Base-by-base conservation (phyloP, 768 basidiomycete genomes). In the Boletus huronensis region DNA sequence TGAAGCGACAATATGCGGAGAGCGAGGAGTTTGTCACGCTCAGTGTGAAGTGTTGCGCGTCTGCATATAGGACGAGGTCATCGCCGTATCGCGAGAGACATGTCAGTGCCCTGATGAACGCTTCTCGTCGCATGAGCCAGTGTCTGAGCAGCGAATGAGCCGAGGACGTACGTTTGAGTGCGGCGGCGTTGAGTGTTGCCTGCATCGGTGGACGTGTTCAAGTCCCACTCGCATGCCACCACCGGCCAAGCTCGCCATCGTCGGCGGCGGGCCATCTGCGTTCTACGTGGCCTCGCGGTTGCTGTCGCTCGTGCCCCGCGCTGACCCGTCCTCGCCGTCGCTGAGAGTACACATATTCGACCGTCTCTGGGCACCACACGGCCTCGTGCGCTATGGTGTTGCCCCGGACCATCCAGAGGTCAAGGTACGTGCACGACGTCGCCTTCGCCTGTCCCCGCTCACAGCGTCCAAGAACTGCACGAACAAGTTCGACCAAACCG, bases 391-490 rank as follows among this genome's bases (percentile, higher is more conserved):
- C 42, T 99, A 95, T 65, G 95, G 97, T 0, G 95, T 99, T 14
- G 96, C 97, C 11, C 96, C 96, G 41, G 96, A 98, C 74, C 96
- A 98, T 71, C 93, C 97, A 10, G 96, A 98, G 75, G 95, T 98
- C 70, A 99, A 98, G 83, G 96, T 63, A 49, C 50, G 55, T 39
- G 31, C 41, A 17, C 31, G 29, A 16, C 51, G 25, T 44, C 42
- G 19, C 10, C 52, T 3, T 48, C 47, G 40, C 46, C 53, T 21
- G 39, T 47, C 52, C 28, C 21, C 19, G 47, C 64, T 67, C 39
- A 62, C 53, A 2, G 16, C 10, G 21, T n/a, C 21, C 43, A 45
- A 98, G 95, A 98, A 98, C 71, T 97, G 94, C 73, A 93, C 88
- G 23, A 84, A 96, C 73, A 98, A 96, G 76, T 98, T 99, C 62